Conservation (phyloP, 306 rosid genomes). For the Pterocarpus santalinus region DNA sequence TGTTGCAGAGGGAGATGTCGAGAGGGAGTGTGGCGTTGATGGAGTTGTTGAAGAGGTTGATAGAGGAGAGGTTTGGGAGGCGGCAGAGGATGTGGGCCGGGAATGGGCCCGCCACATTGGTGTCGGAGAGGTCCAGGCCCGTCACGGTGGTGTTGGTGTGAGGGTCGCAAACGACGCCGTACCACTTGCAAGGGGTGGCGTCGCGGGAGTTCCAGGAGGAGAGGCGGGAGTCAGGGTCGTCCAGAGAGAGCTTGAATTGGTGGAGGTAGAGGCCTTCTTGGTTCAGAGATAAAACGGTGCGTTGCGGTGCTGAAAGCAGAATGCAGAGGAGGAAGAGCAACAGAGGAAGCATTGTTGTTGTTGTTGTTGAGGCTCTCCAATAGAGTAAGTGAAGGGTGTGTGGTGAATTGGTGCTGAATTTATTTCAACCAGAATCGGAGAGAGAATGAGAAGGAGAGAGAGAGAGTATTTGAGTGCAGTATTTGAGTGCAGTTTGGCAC, state of each 20-base stretch:
- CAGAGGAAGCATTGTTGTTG: constrained; percentile 15
- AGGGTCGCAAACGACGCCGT: constrained; percentile 61
- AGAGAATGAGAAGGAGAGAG: not conserved
- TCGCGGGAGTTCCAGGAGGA: constrained; percentile 69
- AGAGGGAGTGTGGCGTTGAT: constrained; percentile 69
- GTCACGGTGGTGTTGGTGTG: constrained; percentile 48
- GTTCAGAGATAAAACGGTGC: constrained; percentile 52
- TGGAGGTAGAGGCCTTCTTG: constrained; percentile 77
- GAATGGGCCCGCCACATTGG: constrained; percentile 73
- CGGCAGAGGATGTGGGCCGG: constrained; percentile 66
- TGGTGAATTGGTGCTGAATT: not conserved
- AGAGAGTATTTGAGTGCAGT: constrained; percentile 24
- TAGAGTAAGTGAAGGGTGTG: not conserved
- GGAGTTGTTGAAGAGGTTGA: constrained; percentile 82
- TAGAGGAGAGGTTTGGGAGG: constrained; percentile 62
- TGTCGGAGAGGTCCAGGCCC: constrained; percentile 64
- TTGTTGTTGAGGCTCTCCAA: no score
- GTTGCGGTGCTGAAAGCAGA: not conserved
- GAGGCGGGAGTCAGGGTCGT: constrained; percentile 65
- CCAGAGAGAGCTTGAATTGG: constrained; percentile 61
- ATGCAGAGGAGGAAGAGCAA: constrained; percentile 19
- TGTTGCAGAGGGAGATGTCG: constrained; percentile 57
- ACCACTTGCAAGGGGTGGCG: constrained; percentile 78
- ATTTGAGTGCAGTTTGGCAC: constrained; percentile 43
- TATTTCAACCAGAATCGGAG: not conserved